Evolutionary conservation across 129 eudicot species (phyloP).

Genomic region (Lactuca saligna): DNA sequence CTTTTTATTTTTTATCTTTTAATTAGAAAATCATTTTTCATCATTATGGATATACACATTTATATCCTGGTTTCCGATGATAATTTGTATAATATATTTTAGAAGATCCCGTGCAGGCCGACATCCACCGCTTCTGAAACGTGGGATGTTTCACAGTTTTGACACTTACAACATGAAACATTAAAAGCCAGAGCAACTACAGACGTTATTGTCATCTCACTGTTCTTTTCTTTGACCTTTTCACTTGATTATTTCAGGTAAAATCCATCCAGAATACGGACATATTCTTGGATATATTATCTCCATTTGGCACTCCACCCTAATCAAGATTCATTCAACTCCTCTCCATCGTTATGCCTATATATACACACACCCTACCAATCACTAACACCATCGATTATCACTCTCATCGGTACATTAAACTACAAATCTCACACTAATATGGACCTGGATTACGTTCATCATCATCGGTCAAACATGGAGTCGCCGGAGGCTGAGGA

Average conservation of each 20-base stretch:
- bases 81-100: neutral
- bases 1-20: too few relatives aligned
- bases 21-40: neutral
- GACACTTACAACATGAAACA: constrained; percentile 8
- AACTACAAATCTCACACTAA: neutral
- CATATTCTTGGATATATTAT: constrained; percentile 24
- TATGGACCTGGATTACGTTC: constrained; percentile 13
- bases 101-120: constrained; percentile 16
- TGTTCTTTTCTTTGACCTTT: neutral
- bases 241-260: constrained; percentile 30
- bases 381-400: neutral
- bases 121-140: constrained; percentile 22
- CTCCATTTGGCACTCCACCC: constrained; percentile 32
- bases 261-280: constrained; percentile 22
- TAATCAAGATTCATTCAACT: constrained; percentile 23
- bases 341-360: neutral
- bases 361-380: constrained; percentile 1
- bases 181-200: neutral
- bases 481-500: constrained; percentile 29
- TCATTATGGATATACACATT: neutral
- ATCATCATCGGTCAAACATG: constrained; percentile 21
- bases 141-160: constrained; percentile 16
- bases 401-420: neutral
- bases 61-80: too few relatives aligned
- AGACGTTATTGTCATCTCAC: constrained; percentile 11